Evolutionary conservation across 768 basidiomycete genomes (phyloP), one percentile per base, ranked within the genome.

Genomic region (Termitomyces sp.): DNA sequence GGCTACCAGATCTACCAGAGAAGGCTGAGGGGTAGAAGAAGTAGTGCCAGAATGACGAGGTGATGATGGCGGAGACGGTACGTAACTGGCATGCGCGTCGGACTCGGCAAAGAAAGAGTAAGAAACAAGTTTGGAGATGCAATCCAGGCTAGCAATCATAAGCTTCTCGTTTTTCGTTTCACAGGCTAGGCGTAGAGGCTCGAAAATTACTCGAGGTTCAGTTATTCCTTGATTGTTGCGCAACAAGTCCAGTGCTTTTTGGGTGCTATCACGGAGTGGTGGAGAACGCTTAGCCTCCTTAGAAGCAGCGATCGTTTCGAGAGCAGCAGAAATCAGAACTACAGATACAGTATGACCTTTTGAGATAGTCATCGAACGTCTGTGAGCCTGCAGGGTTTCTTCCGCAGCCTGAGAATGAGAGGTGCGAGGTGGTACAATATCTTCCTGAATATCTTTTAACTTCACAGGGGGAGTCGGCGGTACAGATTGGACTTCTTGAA

Each of bases 101-200:
- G 81, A 72, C 65, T 97, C 95, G 45, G 85, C 83, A 68, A 98
- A 98, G 82, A 98, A 98, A 27, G 93, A 95, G 72, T 98, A 93
- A 7, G 95, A 95, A 62, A 98, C 92, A 64, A 99, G 84, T 73
- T 99, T 99, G 57, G 94, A 93, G 60, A 98, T 94, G 68, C 97
- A 95, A 73, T 99, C 97, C 70, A 99, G 77, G 66, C 95, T 96
- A 18, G 95, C 92, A 69, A 97, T 93, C 88, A 95, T 92, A 36
- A 98, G 82, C 65, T 93, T 93, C 70, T 98, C 95, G 62, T 81
- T 91, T 54, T 87, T 83, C 4, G 95, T 98, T 77, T 98, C 96
- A 75, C 97, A 98, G 9, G 97, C 97, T 54, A 98, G 78, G 51
- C 93, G 86, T 56, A 99, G 80, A n/a, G 97, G 95, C 67, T 97